These are phyloP conservation scores for Closterium sp. DNA, from an alignment of 139 green algal species.

Conservation along the genomic window DNA sequence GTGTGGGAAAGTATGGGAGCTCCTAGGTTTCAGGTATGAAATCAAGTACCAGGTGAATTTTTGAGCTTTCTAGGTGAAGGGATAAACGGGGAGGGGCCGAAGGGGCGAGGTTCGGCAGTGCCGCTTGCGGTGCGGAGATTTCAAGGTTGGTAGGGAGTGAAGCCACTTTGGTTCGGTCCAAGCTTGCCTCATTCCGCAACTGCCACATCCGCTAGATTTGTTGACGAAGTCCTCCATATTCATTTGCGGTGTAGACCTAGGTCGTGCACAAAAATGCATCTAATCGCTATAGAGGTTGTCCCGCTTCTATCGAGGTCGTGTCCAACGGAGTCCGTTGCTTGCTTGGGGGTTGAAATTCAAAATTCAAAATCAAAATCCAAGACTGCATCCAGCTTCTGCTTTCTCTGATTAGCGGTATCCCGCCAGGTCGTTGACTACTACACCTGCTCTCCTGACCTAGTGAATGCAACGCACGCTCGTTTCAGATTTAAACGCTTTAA, in stretches of 20 bases:
- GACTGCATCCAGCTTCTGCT: neutral
- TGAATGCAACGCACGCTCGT: neutral
- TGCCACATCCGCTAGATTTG: too few relatives aligned
- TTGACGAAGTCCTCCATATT: too few relatives aligned
- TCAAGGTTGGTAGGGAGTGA: neutral
- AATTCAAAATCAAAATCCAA: neutral
- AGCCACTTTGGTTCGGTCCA: neutral
- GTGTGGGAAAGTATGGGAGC: too few relatives aligned
- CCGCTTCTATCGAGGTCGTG: neutral
- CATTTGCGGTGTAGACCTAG: too few relatives aligned
- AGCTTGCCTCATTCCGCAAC: too few relatives aligned
- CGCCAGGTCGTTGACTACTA: neutral
- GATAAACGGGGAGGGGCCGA: too few relatives aligned
- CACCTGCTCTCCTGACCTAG: neutral
- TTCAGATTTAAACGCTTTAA: neutral
- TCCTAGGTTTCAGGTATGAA: too few relatives aligned
- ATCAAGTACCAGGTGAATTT: too few relatives aligned
- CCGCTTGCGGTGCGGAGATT: neutral
- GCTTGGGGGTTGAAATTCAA: neutral
- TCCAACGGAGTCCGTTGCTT: neutral
- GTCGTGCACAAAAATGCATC: too few relatives aligned
- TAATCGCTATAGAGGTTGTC: neutral
- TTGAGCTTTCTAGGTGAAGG: too few relatives aligned
- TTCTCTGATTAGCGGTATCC: neutral
- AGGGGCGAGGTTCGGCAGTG: neutral